Evolutionary conservation across 257 asterid species (phyloP).

Genomic region (Penstemon newberryi): DNA sequence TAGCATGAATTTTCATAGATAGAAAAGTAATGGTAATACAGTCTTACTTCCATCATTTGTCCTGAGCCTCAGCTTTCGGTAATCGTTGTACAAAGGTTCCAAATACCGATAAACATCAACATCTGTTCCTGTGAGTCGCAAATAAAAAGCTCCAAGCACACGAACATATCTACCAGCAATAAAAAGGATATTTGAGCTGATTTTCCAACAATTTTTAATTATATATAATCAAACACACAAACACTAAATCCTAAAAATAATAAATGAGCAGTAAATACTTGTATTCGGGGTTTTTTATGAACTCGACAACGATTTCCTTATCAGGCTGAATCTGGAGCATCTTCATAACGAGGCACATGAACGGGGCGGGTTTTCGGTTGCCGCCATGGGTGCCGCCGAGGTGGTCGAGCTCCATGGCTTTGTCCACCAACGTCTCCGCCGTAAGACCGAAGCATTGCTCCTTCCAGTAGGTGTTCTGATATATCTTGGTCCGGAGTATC

Average conservation of each 20-base stretch:
- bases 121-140: slow-evolving; percentile 90
- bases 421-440: slow-evolving; percentile 96
- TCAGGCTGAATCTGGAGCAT: slow-evolving; percentile 99
- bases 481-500: slow-evolving; percentile 79
- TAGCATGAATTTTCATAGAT: no score
- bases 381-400: slow-evolving; percentile 89
- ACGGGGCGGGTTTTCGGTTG: slow-evolving; percentile 79
- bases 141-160: slow-evolving; percentile 88
- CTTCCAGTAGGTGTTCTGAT: slow-evolving; percentile 88
- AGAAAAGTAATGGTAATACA: not conserved
- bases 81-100: slow-evolving; percentile 92
- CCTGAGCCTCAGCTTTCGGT: slow-evolving; percentile 75
- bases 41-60: slow-evolving; percentile 67
- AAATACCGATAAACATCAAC: slow-evolving; percentile 82
- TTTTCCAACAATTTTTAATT: no score
- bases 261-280: slow-evolving; percentile 41
- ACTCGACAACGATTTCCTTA: slow-evolving; percentile 92
- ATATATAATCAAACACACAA: not conserved
- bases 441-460: slow-evolving; percentile 95
- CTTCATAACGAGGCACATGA: slow-evolving; percentile 84
- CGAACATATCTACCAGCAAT: slow-evolving; percentile 65
- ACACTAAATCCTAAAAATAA: no score
- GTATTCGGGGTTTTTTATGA: slow-evolving; percentile 89
- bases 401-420: slow-evolving; percentile 98
- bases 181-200: no score